Conservation (phyloP, 371 early-diverging fungal species). For the Quaeritorhiza haematococci region DNA sequence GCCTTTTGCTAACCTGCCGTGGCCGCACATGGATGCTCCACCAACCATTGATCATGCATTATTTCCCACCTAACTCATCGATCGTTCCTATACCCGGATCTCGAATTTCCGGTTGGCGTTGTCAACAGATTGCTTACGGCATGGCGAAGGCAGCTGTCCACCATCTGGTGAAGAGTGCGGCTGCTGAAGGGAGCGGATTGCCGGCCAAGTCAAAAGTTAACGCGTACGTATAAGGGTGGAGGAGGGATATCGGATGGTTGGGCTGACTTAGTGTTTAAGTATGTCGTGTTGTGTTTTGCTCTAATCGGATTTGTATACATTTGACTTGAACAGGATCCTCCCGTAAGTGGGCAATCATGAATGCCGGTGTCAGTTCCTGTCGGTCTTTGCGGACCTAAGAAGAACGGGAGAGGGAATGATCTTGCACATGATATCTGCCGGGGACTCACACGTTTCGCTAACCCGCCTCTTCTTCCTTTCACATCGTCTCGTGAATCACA, state of each 20-base stretch:
- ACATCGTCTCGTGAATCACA: no score
- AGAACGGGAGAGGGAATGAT: background rate
- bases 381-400: no score
- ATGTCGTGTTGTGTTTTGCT: no score
- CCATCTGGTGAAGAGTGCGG: slow-evolving; percentile 77
- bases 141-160: slow-evolving; percentile 92
- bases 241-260: no score
- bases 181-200: slow-evolving; percentile 70
- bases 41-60: slow-evolving; percentile 12
- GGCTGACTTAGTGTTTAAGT: no score
- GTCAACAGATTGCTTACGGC: slow-evolving; percentile 75
- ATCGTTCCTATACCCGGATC: background rate
- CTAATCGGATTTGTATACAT: no score
- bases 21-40: background rate
- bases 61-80: background rate
- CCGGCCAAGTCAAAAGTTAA: slow-evolving; percentile 65
- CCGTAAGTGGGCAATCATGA: no score
- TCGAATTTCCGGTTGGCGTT: slow-evolving; percentile 6
- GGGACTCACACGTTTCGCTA: no score
- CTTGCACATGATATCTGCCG: no score
- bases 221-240: slow-evolving; percentile 40
- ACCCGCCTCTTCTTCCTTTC: no score
- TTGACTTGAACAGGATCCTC: no score
- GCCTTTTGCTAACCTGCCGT: background rate
- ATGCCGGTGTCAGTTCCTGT: no score